Conservation (phyloP, 257 asterid species). For the Lantana camara region DNA sequence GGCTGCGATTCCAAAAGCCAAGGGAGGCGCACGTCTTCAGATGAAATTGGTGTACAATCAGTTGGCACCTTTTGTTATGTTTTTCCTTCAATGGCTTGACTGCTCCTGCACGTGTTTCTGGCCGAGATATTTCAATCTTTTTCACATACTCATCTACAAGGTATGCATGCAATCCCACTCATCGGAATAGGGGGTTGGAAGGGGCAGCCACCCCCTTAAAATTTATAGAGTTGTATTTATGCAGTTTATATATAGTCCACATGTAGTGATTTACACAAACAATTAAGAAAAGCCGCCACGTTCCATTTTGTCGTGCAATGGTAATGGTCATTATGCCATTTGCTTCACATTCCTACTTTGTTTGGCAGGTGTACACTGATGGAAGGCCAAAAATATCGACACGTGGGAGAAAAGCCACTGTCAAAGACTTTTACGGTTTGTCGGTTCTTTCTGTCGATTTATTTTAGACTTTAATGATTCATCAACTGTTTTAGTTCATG, state of each 20-base stretch:
- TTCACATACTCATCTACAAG: slow-evolving; percentile 76
- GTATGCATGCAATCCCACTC: slow-evolving; percentile 33
- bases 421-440: slow-evolving; percentile 83
- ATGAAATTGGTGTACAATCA: slow-evolving; percentile 83
- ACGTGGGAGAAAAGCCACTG: slow-evolving; percentile 72
- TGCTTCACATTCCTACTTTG: not conserved
- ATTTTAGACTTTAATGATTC: not conserved
- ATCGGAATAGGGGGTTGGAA: not conserved
- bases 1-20: slow-evolving; percentile 78
- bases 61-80: slow-evolving; percentile 62
- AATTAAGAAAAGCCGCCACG: not conserved
- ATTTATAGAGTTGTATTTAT: no score
- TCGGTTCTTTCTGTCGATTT: slow-evolving; percentile 6
- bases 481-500: not conserved
- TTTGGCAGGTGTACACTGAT: slow-evolving; percentile 67
- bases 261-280: no score
- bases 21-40: slow-evolving; percentile 72
- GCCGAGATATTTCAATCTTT: slow-evolving; percentile 62
- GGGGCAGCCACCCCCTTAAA: no score
- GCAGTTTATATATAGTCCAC: no score
- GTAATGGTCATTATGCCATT: not conserved
- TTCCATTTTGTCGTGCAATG: not conserved
- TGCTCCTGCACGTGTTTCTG: slow-evolving; percentile 66
- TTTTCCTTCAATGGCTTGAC: slow-evolving; percentile 77
- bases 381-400: slow-evolving; percentile 69